Evolutionary conservation across 2,329 filamentous ascomycete genomes (phyloP), one percentile per base, ranked within the genome.

Genomic region (Apiospora arundinis): DNA sequence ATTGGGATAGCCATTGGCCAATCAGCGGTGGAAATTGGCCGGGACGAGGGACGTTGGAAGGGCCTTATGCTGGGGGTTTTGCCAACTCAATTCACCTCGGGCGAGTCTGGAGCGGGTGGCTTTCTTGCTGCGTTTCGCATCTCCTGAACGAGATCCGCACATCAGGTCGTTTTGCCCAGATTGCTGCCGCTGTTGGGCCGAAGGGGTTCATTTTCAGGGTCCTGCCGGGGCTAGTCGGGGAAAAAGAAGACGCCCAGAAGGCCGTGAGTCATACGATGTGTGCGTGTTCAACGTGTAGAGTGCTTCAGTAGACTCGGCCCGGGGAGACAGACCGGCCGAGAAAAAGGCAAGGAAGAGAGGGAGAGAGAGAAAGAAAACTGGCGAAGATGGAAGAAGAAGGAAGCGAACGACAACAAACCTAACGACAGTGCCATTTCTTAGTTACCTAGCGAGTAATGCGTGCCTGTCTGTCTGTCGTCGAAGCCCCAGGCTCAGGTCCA

Each of bases 111-210:
- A n/a, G 8, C 18, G n/a, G 49, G 49, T 56, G 25, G 49, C 56
- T 63, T 63, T 40, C n/a, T n/a, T 21, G 6, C 32, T 23, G 56
- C 56, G 56, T 63, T 63, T 63, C 56, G 56, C 9, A 40, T 63
- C 56, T 63, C 56, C 56, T 63, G 56, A 63, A 63, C 56, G 32
- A 63, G 56, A 63, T 63, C 56, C 56, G 56, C 56, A 40, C 56
- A 37, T 60, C 52, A 32, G 52, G 52, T 60, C 52, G 32, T 8
- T 60, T 8, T 37, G 32, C 52, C 52, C 28, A 37, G 52, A 60
- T 37, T 60, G 52, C 25, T 60, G 52, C 52, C 52, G 52, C 52
- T 60, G 52, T 60, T 60, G 52, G 52, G 52, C 52, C 52, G 52
- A 60, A 37, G 52, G 52, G 52, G 49, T 56, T 37, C 42, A 16